Base-by-base conservation (phyloP, 768 basidiomycete species). In the Boletus reticuloceps region DNA sequence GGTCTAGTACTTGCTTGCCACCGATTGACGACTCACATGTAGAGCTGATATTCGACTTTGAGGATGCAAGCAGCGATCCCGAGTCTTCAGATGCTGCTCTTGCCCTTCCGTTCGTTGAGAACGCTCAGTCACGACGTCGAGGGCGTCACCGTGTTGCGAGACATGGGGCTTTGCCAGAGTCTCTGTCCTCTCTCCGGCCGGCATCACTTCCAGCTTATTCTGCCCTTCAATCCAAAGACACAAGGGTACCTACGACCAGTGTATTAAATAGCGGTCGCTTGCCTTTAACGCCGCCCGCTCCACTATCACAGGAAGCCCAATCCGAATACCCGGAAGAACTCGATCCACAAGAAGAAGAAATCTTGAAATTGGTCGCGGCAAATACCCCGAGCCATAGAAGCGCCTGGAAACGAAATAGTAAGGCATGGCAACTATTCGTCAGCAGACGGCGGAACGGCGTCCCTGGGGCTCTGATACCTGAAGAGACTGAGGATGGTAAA, bases 11-110 rank as follows among this genome's bases (percentile, higher is more conserved):
- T 39, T 48, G 22, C 11, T 50, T 43, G 5, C 47, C n/a, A 8
- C 37, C 4, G 13, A 29, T 50, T 64, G 50, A 64, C 36, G 54
- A 16, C 36, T 12, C 14, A 34, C 32, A 22, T n/a, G 44, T 40
- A 86, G 88, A 83, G 51, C 76, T 84, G 74, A 81, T 91, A 38
- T 91, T 91, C 58, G 81, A 82, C 50, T 72, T 90, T 59, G 89
- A 91, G 48, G 82, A 83, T 42, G 81, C 79, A 36, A 65, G 47
- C 9, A 69, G 68, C 31, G 56, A 69, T 60, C 72, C 63, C 39
- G 62, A 74, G 39, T 62, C 70, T 25, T 57, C 64, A 25, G 69
- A 69, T 22, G 70, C 62, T 13, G 72, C 74, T n/a, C 72, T 70
- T 13, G 64, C 71, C 2, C 74, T 77, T 31, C 72, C 73, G n/a